phyloP scores from a whole-genome alignment of 106 monocot species.

The Allium sativum region DNA sequence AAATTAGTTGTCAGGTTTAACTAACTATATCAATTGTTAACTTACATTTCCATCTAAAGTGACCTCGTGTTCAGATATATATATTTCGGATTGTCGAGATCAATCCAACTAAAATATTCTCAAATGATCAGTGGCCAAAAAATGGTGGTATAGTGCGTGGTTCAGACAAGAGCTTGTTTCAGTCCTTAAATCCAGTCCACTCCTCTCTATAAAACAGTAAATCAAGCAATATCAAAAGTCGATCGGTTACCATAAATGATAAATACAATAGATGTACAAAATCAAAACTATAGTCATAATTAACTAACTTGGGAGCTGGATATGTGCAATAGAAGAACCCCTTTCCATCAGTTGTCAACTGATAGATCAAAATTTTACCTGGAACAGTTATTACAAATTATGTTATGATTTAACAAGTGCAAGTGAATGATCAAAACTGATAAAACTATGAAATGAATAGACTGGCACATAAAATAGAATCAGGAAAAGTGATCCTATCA shows the following conservation, averaged over 20 bases:
- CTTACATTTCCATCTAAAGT: conserved; percentile 91
- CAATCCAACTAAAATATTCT: conserved; percentile 86
- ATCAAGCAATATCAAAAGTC: too few species aligned
- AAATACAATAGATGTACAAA: too few species aligned
- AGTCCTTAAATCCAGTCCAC: conserved; percentile 71
- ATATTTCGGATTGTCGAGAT: conserved; percentile 70
- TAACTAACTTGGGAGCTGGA: conserved; percentile 82
- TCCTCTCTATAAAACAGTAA: conserved; percentile 28
- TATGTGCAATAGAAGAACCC: conserved; percentile 93
- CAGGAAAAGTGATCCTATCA: conserved; percentile 38
- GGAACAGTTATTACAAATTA: too few species aligned
- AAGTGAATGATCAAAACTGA: too few species aligned
- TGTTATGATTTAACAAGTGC: too few species aligned
- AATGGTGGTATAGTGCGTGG: conserved; percentile 85
- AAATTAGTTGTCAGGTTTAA: background rate
- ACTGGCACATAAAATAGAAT: conserved; percentile 73
- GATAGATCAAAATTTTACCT: conserved; percentile 88
- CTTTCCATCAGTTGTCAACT: conserved; percentile 83
- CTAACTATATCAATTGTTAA: background rate
- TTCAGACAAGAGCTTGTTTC: conserved; percentile 80
- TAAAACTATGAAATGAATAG: too few species aligned
- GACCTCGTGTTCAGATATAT: conserved; percentile 28
- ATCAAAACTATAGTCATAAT: too few species aligned
- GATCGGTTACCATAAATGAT: too few species aligned
- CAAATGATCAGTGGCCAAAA: conserved; percentile 79